Evolutionary conservation across 2,329 filamentous ascomycete species (phyloP), one percentile per base, ranked within the genome.

Genomic region (Bipolaris cookei): DNA sequence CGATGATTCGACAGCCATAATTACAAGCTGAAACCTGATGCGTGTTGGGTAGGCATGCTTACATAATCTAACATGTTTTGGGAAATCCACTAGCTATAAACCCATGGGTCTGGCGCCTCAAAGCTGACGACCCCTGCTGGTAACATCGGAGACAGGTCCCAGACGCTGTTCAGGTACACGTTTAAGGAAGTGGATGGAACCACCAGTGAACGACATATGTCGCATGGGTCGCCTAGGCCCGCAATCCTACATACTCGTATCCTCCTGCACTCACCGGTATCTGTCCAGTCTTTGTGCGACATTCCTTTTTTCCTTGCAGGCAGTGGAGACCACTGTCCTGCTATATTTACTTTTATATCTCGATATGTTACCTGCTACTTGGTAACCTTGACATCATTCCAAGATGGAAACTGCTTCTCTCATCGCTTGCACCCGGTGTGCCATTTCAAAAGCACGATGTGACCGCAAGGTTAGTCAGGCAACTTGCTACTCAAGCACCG

Each of bases 371-470:
- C 37, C 30, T 51, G 20, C 10, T 30, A n/a, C 21, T n/a, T 39
- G 23, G 16, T 14, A 44, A 25, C 21, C 18, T 45, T 13, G 7
- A 43, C 21, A 28, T 35, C 35, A 4, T 10, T 42, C 25, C 20
- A n/a, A 54, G 14, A 56, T 56, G 54, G 51, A 43, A 7, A 35
- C 41, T 16, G 35, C 54, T 7, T 37, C 41, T 10, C 37, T 56
- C 20, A 56, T 56, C 8, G 54, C 54, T 28, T 56, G 54, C 54
- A 56, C 54, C 21, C 28, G 54, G 11, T 56, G 54, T 46, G 54
- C 47, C 42, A 52, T 56, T 21, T 56, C 54, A 14, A 56, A 56
- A 28, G 54, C 54, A 28, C 34, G 54, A 18, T 56, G 54, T 25
- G 54, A 56, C 28, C 41, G 54, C 3, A 56, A 56, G 42, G 54